Percentiles rank a stretch among this genome's conserved stretches.
These are phyloP conservation scores for Haplosporangium sp. DNA, from an alignment of 371 early-diverging fungal species.

Conservation along the genomic window DNA sequence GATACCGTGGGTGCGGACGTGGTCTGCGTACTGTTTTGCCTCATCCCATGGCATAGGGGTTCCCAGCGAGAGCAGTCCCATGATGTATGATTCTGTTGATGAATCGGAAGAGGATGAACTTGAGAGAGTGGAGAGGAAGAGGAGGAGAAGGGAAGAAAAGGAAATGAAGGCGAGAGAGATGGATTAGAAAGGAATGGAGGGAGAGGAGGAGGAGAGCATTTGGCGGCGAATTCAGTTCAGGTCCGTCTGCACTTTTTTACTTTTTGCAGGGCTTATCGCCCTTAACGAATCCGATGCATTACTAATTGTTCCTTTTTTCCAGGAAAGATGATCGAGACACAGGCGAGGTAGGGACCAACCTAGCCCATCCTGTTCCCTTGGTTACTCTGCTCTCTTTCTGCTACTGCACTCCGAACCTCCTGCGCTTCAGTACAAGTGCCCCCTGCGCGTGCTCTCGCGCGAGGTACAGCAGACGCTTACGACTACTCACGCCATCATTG, in stretches of 20 bases:
- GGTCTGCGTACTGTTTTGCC: constrained; percentile 85
- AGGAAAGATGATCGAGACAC: too few relatives aligned
- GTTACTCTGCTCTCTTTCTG: too few relatives aligned
- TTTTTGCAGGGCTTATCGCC: too few relatives aligned
- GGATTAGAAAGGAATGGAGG: constrained; percentile 53
- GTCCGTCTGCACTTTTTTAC: not conserved
- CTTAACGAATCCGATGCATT: too few relatives aligned
- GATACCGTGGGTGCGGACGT: constrained; percentile 94
- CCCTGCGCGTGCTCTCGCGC: too few relatives aligned
- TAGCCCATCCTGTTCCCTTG: too few relatives aligned
- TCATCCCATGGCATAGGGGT: constrained; percentile 96
- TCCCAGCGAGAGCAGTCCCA: constrained; percentile 96
- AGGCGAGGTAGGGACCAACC: too few relatives aligned
- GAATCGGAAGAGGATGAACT: not conserved
- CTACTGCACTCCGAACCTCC: too few relatives aligned
- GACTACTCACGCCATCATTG: too few relatives aligned
- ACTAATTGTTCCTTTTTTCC: too few relatives aligned
- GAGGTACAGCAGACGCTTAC: too few relatives aligned
- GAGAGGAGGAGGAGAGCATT: constrained; percentile 29
- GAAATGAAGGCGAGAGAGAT: constrained; percentile 17
- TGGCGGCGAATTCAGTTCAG: constrained; percentile 43
- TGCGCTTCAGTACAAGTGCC: too few relatives aligned
- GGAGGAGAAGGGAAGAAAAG: not conserved
- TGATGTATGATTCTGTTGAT: constrained; percentile 49
- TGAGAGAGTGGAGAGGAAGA: not conserved